Evolutionary conservation across 495 filamentous ascomycete species (phyloP).

Genomic region (Endocarpon pusillum): DNA sequence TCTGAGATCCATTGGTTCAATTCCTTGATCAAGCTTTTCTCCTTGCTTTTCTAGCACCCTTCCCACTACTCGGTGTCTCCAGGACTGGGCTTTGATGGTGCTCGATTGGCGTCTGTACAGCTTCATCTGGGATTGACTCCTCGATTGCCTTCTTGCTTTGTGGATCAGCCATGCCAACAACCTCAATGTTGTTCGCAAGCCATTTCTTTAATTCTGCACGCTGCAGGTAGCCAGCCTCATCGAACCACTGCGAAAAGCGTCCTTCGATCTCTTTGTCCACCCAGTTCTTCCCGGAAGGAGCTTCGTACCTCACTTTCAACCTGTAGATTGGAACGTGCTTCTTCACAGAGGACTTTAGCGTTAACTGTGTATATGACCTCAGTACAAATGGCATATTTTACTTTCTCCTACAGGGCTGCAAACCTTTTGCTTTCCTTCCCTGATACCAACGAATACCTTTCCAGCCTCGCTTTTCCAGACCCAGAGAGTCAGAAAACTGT

Average conservation of each 20-base stretch:
- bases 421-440: constrained; percentile 36
- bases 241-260: constrained; percentile 78
- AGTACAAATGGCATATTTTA: too few species aligned
- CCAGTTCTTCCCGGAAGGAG: constrained; percentile 25
- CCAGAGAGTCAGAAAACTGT: constrained; percentile 68
- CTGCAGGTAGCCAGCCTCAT: constrained; percentile 63
- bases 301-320: constrained; percentile 41
- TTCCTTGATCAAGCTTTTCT: too few species aligned
- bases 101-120: background rate
- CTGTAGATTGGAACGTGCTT: constrained; percentile 71
- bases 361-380: constrained; percentile 35
- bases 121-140: constrained; percentile 15
- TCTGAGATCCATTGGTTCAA: too few species aligned
- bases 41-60: too few species aligned
- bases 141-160: constrained; percentile 33
- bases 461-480: constrained; percentile 72
- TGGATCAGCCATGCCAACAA: constrained; percentile 51
- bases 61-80: too few species aligned
- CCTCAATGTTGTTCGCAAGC: constrained; percentile 50
- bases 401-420: too few species aligned
- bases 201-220: constrained; percentile 69
- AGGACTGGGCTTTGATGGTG: too few species aligned
- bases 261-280: constrained; percentile 38
- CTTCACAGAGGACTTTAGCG: constrained; percentile 45
- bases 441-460: constrained; percentile 56